Evolutionary conservation across 2,329 filamentous ascomycete genomes (phyloP), one percentile per base, ranked within the genome.

Genomic region (Rhexocercosporidium sp.): DNA sequence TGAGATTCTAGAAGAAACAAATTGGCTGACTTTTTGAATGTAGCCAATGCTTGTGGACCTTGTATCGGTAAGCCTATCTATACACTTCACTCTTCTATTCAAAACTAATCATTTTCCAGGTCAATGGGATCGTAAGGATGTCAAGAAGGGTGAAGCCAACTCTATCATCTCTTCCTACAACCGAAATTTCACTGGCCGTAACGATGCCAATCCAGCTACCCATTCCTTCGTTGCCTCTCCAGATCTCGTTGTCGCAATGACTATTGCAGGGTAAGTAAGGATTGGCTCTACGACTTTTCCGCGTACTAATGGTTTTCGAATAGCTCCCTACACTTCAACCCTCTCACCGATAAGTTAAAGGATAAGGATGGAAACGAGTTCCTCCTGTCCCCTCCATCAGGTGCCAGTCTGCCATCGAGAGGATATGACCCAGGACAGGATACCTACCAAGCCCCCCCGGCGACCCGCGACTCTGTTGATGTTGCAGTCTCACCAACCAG

Each of bases 151-250:
- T 73, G 90, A 92, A 76, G 85, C 94, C 77, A 99, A 99, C 90
- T 96, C 94, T 7, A 99, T 99, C 80, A 86, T 99, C 79, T 97
- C 94, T 56, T 98, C 96, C 31, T 99, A 97, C 90, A 99, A 99
- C 91, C 94, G 96, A 83, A 98, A 99, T 90, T 98, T 99, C 86
- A 98, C 95, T 69, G 95, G 95, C 73, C 93, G 96, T 79, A 98
- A 98, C 81, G 94, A 97, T 75, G 94, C 92, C 74, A 98, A 97
- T 87, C 94, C 94, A 47, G 93, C 93, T 64, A 97, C 94, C 61
- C 94, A 97, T 85, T 93, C 93, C 66, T 97, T 97, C 81, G 94
- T 97, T 73, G 91, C 94, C 71, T 97, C 93, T 7, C 94, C 94
- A 65, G 94, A 97, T 79, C 84, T 97, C 69, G 93, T 96, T 51